Percentiles rank a stretch among this genome's conserved stretches.
These are phyloP conservation scores for Desmodesmus armatus DNA, from an alignment of 139 green algal genomes.

Conservation along the genomic window DNA sequence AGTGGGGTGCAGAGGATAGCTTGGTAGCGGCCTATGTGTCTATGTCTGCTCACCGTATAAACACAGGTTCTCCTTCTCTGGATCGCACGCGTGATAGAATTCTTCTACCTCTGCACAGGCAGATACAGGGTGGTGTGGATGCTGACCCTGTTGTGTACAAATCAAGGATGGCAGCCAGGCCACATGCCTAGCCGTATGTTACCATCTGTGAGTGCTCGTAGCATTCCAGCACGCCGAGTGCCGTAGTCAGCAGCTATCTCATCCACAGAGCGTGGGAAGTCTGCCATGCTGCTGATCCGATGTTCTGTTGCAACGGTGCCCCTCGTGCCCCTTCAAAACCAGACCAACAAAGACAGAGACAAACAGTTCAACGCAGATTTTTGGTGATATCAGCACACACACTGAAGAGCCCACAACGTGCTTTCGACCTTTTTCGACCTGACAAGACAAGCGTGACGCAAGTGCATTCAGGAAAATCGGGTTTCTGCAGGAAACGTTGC, in stretches of 20 bases:
- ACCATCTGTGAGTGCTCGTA: slow-evolving; percentile 80
- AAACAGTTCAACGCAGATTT: too few species aligned
- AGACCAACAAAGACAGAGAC: too few species aligned
- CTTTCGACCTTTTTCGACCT: too few species aligned
- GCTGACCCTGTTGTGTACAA: background rate
- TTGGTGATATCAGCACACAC: too few species aligned
- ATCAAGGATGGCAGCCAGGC: background rate
- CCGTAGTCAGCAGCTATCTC: slow-evolving; percentile 78
- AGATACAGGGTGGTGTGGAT: background rate
- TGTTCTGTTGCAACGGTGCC: background rate
- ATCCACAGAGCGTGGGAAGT: slow-evolving; percentile 48
- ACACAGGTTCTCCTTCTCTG: slow-evolving; percentile 97
- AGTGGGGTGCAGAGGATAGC: background rate
- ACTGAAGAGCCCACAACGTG: too few species aligned
- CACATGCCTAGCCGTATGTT: background rate
- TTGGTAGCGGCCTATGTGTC: background rate
- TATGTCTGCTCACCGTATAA: slow-evolving; percentile 85
- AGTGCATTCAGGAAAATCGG: too few species aligned
- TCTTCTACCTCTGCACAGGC: slow-evolving; percentile 70
- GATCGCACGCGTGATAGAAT: slow-evolving; percentile 85
- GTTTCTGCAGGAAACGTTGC: too few species aligned
- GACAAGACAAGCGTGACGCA: too few species aligned
- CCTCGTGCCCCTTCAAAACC: background rate
- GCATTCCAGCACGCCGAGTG: slow-evolving; percentile 62
- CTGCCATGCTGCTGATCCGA: slow-evolving; percentile 30